A percentile compares a stretch with the other conserved stretches of the same genome.
Evolutionary conservation across 2,329 filamentous ascomycete genomes (phyloP).

Genomic region (Colletotrichum sp.): DNA sequence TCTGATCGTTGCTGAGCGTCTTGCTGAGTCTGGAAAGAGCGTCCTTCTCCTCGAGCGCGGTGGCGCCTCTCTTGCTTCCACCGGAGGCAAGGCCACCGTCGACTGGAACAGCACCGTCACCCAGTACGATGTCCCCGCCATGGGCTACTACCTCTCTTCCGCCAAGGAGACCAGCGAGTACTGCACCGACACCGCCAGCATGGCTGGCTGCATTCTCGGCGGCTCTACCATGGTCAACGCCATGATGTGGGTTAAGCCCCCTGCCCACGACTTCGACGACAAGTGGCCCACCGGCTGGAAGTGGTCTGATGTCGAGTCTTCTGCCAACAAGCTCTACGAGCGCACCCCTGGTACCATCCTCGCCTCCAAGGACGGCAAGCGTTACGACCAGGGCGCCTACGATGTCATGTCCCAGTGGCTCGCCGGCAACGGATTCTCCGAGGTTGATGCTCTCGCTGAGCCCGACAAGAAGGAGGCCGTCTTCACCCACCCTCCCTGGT

Average conservation of each 20-base stretch:
- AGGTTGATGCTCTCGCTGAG: slow-evolving; percentile 21
- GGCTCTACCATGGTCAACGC: slow-evolving; percentile 33
- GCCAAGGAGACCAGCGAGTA: slow-evolving; percentile 20
- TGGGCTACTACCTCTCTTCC: slow-evolving; percentile 19
- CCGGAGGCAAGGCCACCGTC: slow-evolving; percentile 23
- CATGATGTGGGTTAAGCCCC: slow-evolving; percentile 29
- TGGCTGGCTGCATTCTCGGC: slow-evolving; percentile 35
- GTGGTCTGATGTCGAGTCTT: slow-evolving; percentile 21
- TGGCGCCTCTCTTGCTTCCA: slow-evolving; percentile 8
- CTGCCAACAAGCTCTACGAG: slow-evolving; percentile 24
- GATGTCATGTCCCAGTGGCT: slow-evolving; percentile 20
- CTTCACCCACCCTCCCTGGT: slow-evolving; percentile 24
- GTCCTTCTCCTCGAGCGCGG: slow-evolving; percentile 23
- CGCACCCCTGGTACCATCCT: slow-evolving; percentile 22
- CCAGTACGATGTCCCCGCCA: slow-evolving; percentile 25
- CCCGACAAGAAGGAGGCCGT: slow-evolving; percentile 22
- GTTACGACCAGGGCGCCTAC: slow-evolving; percentile 24
- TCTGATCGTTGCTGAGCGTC: slow-evolving; percentile 18
- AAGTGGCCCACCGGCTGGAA: slow-evolving; percentile 23
- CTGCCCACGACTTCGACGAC: slow-evolving; percentile 21
- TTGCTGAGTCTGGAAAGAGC: slow-evolving; percentile 22
- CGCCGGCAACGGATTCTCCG: slow-evolving; percentile 17
- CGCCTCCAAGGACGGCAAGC: slow-evolving; percentile 22
- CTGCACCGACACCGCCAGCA: slow-evolving; percentile 31
- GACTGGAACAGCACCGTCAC: slow-evolving; percentile 30